Evolutionary conservation across 805 yeast genomes (phyloP).

Genomic region (Zygosaccharomyces gambellarensis): DNA sequence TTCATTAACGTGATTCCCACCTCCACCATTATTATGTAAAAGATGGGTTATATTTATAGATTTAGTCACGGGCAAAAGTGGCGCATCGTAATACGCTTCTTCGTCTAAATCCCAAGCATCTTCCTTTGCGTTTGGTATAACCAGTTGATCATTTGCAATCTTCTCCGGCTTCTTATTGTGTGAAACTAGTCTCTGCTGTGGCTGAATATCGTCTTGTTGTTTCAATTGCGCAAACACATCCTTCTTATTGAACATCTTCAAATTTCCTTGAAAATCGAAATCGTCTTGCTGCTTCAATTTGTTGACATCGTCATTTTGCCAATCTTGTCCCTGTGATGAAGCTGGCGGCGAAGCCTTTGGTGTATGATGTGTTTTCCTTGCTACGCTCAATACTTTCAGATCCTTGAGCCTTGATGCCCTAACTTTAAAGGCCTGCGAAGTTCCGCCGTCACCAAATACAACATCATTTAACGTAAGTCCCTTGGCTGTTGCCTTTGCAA

Average conservation of each 20-base stretch:
- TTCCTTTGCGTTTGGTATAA: conserved; percentile 42
- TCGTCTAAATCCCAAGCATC: conserved; percentile 52
- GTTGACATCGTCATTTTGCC: conserved; percentile 47
- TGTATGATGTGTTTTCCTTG: conserved; percentile 8
- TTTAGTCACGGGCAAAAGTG: conserved; percentile 32
- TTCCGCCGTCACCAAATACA: conserved; percentile 29
- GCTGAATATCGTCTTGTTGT: conserved; percentile 54
- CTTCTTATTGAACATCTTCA: conserved; percentile 75
- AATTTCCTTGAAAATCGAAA: conserved; percentile 80
- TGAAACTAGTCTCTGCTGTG: conserved; percentile 63
- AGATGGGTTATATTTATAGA: conserved; percentile 36
- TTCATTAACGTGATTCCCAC: conserved; percentile 6
- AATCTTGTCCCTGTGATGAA: conserved; percentile 27
- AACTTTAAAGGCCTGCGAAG: conserved; percentile 33
- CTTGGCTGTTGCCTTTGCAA: conserved; percentile 40
- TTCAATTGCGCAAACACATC: conserved; percentile 75
- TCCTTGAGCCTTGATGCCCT: conserved; percentile 34
- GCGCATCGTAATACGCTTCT: conserved; percentile 18
- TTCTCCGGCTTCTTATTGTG: conserved; percentile 57
- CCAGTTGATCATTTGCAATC: conserved; percentile 69
- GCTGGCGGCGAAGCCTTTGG: conserved; percentile 34
- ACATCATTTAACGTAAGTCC: conserved; percentile 39
- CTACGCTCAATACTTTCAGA: conserved; percentile 31
- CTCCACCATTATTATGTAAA: conserved; percentile 26
- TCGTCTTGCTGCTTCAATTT: conserved; percentile 51